Percentiles rank a stretch among this genome's conserved stretches.
phyloP scores from a whole-genome alignment of 768 basidiomycete species.

The Terana coerulea region DNA sequence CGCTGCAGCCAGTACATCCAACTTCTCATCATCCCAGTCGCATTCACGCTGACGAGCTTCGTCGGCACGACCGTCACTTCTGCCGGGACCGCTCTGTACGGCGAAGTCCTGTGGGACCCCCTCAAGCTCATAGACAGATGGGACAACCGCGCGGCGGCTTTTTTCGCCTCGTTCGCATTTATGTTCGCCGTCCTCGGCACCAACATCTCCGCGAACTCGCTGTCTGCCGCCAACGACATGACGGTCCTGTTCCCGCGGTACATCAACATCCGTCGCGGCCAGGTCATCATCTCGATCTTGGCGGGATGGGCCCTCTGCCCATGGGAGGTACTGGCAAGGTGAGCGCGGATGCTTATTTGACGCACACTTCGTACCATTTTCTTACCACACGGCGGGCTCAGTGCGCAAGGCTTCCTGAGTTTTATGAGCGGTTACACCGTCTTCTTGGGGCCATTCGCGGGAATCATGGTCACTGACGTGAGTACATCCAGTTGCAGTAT shows the following conservation, averaged over 20 bases:
- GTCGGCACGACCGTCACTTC: conserved; percentile 79
- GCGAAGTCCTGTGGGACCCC: conserved; percentile 68
- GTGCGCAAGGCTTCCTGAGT: conserved; percentile 61
- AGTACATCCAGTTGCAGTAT: conserved; percentile 27
- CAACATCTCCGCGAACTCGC: conserved; percentile 71
- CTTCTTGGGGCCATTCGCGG: conserved; percentile 82
- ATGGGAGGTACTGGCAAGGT: conserved; percentile 74
- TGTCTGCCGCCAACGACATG: conserved; percentile 80
- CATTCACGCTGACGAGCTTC: conserved; percentile 76
- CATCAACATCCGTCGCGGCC: conserved; percentile 78
- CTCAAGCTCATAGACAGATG: conserved; percentile 71
- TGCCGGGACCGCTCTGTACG: conserved; percentile 71
- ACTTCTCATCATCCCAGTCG: conserved; percentile 67
- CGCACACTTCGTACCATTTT: neutral
- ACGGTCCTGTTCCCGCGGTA: conserved; percentile 73
- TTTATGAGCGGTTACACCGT: conserved; percentile 87
- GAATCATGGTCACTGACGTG: conserved; percentile 61
- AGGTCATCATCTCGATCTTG: conserved; percentile 70
- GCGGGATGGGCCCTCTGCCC: conserved; percentile 86
- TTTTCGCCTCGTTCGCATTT: conserved; percentile 79
- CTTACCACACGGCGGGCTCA: conserved; percentile 6
- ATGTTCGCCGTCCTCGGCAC: conserved; percentile 66
- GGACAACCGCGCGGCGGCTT: conserved; percentile 83
- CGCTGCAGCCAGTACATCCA: conserved; percentile 65
- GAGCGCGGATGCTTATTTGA: conserved; percentile 9